These are phyloP conservation scores for Hymenoscyphus albidus DNA, from an alignment of 2,329 filamentous ascomycete species.

Conservation along the genomic window DNA sequence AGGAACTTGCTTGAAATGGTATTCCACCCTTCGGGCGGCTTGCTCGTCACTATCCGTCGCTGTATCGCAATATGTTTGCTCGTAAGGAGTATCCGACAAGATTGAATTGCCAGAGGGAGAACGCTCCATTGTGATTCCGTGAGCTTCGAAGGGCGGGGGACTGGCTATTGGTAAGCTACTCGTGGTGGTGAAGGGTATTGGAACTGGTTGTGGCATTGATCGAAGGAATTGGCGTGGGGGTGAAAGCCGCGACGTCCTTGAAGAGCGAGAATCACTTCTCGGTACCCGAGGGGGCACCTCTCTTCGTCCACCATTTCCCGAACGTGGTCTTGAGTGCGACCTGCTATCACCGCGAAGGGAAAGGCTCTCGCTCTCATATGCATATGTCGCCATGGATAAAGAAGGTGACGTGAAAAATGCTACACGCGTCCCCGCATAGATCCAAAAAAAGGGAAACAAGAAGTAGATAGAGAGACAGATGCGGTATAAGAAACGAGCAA, in stretches of 20 bases:
- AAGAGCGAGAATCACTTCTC: slow-evolving; percentile 18
- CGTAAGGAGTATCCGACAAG: slow-evolving; percentile 28
- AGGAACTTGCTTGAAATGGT: slow-evolving; percentile 18
- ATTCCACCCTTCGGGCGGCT: slow-evolving; percentile 27
- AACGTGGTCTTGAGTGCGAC: slow-evolving; percentile 9
- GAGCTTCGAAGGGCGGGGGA: slow-evolving; percentile 11
- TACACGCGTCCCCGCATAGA: slow-evolving; percentile 12
- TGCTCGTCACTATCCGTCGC: slow-evolving; percentile 21
- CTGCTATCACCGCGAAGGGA: slow-evolving; percentile 21
- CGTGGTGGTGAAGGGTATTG: slow-evolving; percentile 17
- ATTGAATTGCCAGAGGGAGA: slow-evolving; percentile 34
- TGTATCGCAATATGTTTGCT: slow-evolving; percentile 18
- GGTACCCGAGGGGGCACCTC: slow-evolving; percentile 15
- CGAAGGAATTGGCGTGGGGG: slow-evolving; percentile 17
- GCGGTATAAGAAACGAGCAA: neutral
- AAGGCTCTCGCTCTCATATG: slow-evolving; percentile 13
- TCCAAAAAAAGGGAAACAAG: slow-evolving; percentile 11
- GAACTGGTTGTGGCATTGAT: slow-evolving; percentile 12
- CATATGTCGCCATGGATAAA: slow-evolving; percentile 24
- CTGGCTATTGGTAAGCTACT: slow-evolving; percentile 12
- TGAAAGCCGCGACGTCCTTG: slow-evolving; percentile 12
- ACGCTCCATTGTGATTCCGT: slow-evolving; percentile 31
- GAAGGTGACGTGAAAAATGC: slow-evolving; percentile 12
- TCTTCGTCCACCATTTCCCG: slow-evolving; percentile 15
- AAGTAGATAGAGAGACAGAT: slow-evolving; percentile 9